These are phyloP conservation scores for Diddensiella caesifluorescens DNA, from an alignment of 805 yeast species.

Conservation along the genomic window DNA sequence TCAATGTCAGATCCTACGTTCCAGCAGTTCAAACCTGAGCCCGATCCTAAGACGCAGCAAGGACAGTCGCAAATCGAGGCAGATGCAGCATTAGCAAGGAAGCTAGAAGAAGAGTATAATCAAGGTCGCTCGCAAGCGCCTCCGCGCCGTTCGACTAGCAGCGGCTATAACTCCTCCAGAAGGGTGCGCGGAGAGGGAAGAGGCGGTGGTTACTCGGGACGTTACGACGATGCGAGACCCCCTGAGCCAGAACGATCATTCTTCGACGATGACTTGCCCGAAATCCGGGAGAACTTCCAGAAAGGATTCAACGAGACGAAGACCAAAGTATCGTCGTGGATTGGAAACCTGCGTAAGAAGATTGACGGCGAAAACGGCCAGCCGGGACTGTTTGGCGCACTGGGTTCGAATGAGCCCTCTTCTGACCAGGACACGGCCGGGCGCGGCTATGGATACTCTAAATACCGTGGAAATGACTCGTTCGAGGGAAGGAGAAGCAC, in stretches of 20 bases:
- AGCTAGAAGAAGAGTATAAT: constrained; percentile 46
- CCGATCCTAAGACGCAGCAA: constrained; percentile 31
- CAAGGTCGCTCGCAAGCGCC: constrained; percentile 9
- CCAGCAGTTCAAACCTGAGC: constrained; percentile 27
- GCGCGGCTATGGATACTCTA: constrained; percentile 7
- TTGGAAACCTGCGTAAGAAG: constrained; percentile 58
- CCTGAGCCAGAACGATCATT: constrained; percentile 28
- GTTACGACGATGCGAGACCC: constrained; percentile 24
- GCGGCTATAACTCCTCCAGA: constrained; percentile 10
- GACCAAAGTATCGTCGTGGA: constrained; percentile 71
- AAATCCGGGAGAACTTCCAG: constrained; percentile 59
- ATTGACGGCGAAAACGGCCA: constrained; percentile 35
- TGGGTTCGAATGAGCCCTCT: constrained; percentile 17
- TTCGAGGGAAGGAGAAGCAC: no score
- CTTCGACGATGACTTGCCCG: constrained; percentile 39
- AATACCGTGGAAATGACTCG: constrained; percentile 5
- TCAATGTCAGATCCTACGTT: constrained; percentile 59
- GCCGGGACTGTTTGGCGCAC: constrained; percentile 21
- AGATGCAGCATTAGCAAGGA: constrained; percentile 81
- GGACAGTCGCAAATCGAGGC: constrained; percentile 45
- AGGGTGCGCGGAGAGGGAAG: constrained; percentile 9
- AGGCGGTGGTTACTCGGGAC: constrained; percentile 22
- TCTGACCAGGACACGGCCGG: constrained; percentile 5
- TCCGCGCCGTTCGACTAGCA: constrained; percentile 10
- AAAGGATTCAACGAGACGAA: constrained; percentile 80